Base-by-base conservation (phyloP, 1,284 basidiomycete species). In the Apiotrichum veenhuisii region DNA sequence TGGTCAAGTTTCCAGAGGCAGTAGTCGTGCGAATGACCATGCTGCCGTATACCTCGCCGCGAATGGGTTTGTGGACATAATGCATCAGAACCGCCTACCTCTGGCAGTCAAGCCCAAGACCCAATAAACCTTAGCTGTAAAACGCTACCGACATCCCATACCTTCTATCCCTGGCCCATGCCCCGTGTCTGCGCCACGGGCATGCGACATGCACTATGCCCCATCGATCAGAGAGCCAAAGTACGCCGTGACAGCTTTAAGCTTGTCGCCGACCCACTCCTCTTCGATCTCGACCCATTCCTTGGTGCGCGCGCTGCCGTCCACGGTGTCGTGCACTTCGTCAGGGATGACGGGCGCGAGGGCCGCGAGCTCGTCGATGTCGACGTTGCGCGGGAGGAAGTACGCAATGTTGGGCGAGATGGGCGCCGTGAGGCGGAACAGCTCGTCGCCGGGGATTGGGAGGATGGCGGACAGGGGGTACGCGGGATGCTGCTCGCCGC, bases 301-400 rank as follows among this genome's bases (percentile, higher is more conserved):
- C 23, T 59, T 53, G 0, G 56, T 48, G 34, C 70, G 55, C 50
- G 53, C 57, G 10, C 47, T 51, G 2, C 47, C 48, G 11, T 37
- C 51, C 27, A 55, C 55, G 3, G 58, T 59, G 15, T 54, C 40
- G 17, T 27, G 46, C 15, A 23, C 26, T 11, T 15, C 5, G 43
- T 5, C 10, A 17, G 54, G 45, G 27, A 62, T 53, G 8, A n/a
- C 3, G 7, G 22, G 10, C 1, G 76, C 73, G 23, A 96, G 76
- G 0, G 70, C 73, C 0, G 86, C 82, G 34, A 98, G 80, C 68
- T 98, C 89, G 2, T 84, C 74, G 5, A 98, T 71, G 53, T 82
- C 80, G 0, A 85, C 82, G 72, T 97, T 98, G 22, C 91, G 82
- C 1, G 96, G 96, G 3, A 98, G 81, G 69, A 86, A 99, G 70